phyloP scores from a whole-genome alignment of 768 basidiomycete genomes.

The Hirschioporus abietinus region DNA sequence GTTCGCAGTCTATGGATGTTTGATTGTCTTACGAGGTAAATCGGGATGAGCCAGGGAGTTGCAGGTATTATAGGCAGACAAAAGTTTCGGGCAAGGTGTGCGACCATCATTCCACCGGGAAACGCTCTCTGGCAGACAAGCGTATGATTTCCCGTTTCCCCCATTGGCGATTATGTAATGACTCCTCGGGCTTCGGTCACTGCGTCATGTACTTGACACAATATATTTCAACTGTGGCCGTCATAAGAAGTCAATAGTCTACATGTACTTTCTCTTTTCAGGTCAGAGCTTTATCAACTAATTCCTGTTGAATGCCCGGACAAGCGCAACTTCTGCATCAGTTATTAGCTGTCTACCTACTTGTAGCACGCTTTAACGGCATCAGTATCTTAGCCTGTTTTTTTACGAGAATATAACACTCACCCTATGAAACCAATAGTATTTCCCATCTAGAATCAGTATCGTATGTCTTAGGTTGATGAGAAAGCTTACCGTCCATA shows the following conservation, averaged over 20 bases:
- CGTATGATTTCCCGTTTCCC: not conserved
- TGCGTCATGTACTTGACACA: not conserved
- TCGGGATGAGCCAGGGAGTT: too few relatives aligned
- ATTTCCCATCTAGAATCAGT: not conserved
- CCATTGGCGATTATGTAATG: not conserved
- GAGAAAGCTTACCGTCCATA: conserved; percentile 53
- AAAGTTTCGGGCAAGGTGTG: not conserved
- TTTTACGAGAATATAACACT: conserved; percentile 9
- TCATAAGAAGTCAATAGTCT: too few relatives aligned
- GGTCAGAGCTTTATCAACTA: not conserved
- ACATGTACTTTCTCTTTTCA: too few relatives aligned
- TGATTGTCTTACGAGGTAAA: not conserved
- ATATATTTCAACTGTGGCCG: not conserved
- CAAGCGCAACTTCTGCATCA: conserved; percentile 31
- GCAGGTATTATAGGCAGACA: not conserved
- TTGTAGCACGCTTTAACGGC: conserved; percentile 18
- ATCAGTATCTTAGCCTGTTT: conserved; percentile 6
- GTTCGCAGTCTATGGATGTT: not conserved
- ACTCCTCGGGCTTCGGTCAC: not conserved
- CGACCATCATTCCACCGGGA: not conserved
- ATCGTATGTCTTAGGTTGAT: conserved; percentile 1
- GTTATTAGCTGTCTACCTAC: conserved; percentile 32
- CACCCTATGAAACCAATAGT: conserved; percentile 15
- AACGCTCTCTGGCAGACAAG: not conserved
- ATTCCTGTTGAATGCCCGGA: conserved; percentile 20